These are phyloP conservation scores for Dictyophora rubrovolvata DNA, from an alignment of 768 basidiomycete genomes.

Conservation along the genomic window DNA sequence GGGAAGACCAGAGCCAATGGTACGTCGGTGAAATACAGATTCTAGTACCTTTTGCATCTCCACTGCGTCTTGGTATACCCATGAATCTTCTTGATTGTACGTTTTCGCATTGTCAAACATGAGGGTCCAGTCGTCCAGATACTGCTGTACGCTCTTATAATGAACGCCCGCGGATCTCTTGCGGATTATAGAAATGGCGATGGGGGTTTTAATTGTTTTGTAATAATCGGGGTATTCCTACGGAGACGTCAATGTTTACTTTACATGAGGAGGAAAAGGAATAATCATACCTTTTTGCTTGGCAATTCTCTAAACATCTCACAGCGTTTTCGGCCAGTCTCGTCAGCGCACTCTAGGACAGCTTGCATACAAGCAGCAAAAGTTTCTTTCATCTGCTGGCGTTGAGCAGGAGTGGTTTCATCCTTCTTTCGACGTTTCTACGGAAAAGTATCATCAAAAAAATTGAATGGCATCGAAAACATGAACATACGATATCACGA, in stretches of 20 bases:
- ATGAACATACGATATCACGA: constrained; percentile 45
- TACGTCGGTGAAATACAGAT: constrained; percentile 51
- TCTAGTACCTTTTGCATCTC: constrained; percentile 90
- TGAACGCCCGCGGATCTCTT: constrained; percentile 56
- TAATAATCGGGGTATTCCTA: constrained; percentile 93
- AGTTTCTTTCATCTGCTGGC: constrained; percentile 73
- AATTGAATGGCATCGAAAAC: neutral
- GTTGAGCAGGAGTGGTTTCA: constrained; percentile 47
- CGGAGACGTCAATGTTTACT: constrained; percentile 1
- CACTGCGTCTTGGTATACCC: constrained; percentile 90
- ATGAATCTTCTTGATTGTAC: constrained; percentile 91
- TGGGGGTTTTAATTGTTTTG: constrained; percentile 76
- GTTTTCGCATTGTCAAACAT: constrained; percentile 93
- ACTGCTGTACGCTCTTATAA: constrained; percentile 68
- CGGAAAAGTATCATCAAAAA: neutral
- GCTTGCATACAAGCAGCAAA: constrained; percentile 70
- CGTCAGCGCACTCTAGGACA: constrained; percentile 61
- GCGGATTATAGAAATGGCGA: constrained; percentile 77
- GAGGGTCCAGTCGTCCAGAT: constrained; percentile 71
- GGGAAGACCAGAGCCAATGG: constrained; percentile 61
- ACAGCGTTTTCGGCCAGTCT: constrained; percentile 67
- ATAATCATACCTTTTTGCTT: constrained; percentile 49
- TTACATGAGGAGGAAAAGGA: neutral
- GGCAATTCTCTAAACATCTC: constrained; percentile 86
- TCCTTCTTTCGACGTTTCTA: constrained; percentile 82